A percentile compares a stretch with the other conserved stretches of the same genome.
Evolutionary conservation across 352 stramenopile genomes (phyloP).

Genomic region (Phytophthora nicotianae): DNA sequence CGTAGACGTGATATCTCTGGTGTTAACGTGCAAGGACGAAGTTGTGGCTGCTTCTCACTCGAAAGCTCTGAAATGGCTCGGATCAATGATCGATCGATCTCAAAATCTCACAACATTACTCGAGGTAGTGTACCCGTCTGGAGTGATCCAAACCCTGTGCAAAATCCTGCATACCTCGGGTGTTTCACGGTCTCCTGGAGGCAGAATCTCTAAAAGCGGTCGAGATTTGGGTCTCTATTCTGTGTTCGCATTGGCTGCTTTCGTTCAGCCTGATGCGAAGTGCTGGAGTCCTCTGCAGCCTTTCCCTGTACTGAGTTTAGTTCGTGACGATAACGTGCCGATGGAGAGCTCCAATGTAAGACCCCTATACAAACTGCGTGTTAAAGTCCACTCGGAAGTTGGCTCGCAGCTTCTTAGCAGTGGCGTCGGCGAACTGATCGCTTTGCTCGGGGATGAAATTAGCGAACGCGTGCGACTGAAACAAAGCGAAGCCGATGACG

Average conservation of each 20-base stretch:
- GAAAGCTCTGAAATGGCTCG: constrained; percentile 81
- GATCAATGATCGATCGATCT: constrained; percentile 73
- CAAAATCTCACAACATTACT: constrained; percentile 57
- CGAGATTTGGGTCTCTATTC: constrained; percentile 59
- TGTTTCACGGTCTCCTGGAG: constrained; percentile 52
- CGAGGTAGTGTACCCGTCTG: constrained; percentile 60
- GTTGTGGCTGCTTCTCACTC: constrained; percentile 42
- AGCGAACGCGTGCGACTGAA: constrained; percentile 35
- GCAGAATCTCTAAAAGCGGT: constrained; percentile 47
- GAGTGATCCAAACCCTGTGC: constrained; percentile 68
- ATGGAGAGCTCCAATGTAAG: constrained; percentile 40
- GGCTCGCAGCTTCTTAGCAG: constrained; percentile 54
- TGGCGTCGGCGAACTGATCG: constrained; percentile 54
- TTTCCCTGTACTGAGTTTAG: constrained; percentile 65
- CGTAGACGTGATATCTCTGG: constrained; percentile 42
- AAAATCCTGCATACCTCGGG: constrained; percentile 56
- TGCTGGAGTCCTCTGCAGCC: constrained; percentile 54
- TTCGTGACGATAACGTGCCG: constrained; percentile 17
- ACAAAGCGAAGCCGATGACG: constrained; percentile 31
- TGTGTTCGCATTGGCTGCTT: constrained; percentile 68
- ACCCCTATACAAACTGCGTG: constrained; percentile 62
- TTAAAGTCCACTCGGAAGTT: constrained; percentile 80
- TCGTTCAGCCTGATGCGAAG: constrained; percentile 73
- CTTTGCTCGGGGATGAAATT: constrained; percentile 58
- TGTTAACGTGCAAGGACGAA: constrained; percentile 45